These are phyloP conservation scores for Salvia splendens DNA, from an alignment of 257 asterid species.

Conservation along the genomic window DNA sequence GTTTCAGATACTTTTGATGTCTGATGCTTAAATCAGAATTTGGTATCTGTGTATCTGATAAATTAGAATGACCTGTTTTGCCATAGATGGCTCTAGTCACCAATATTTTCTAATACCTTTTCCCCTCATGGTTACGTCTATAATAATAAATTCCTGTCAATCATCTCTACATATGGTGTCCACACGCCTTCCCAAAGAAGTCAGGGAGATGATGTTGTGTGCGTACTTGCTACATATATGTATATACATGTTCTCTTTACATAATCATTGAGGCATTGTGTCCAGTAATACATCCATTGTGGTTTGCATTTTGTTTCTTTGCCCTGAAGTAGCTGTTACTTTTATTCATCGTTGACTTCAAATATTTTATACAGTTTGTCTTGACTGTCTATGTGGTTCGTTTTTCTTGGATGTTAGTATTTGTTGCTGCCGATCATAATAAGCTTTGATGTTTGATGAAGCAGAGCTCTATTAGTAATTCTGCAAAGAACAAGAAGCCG, in stretches of 20 bases:
- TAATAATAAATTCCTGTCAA: neutral
- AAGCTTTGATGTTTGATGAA: conserved; percentile 29
- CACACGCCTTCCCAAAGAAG: neutral
- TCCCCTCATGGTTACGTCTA: neutral
- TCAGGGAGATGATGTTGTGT: neutral
- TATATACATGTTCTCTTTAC: too few relatives aligned
- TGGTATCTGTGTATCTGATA: neutral
- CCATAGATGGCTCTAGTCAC: neutral
- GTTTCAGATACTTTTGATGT: neutral
- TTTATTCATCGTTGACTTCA: neutral
- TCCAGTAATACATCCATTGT: neutral
- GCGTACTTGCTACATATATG: neutral
- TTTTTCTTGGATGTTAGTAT: conserved; percentile 6
- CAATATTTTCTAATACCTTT: neutral
- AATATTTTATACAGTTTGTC: neutral
- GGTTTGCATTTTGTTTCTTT: neutral
- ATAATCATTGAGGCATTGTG: neutral
- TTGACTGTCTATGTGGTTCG: conserved; percentile 11
- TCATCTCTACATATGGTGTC: neutral
- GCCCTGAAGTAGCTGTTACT: neutral
- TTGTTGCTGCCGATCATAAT: neutral
- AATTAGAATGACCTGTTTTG: neutral
- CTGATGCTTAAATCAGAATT: neutral
- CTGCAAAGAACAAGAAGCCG: conserved; percentile 78
- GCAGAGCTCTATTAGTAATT: conserved; percentile 49